Base-by-base conservation (phyloP, 2,329 filamentous ascomycete genomes). In the Calycina marina region DNA sequence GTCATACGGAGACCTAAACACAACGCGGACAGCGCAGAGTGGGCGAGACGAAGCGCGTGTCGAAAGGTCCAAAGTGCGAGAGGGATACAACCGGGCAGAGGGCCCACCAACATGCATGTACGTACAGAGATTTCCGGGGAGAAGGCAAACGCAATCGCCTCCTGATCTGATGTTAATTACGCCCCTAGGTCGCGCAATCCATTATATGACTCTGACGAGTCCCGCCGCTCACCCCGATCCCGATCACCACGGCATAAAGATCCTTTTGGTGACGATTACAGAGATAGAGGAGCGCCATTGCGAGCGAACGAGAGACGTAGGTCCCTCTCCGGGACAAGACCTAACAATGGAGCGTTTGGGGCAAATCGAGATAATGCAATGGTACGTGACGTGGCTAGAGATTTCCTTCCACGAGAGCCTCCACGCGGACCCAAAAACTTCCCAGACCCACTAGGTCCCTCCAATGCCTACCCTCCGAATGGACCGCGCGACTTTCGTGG, bases 361-460 rank as follows among this genome's bases (percentile, higher is more conserved):
- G 56, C 66, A 2, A 68, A 65, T 44, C 64, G 74, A 42, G 71
- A 76, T 42, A 53, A 49, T 9, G 74, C 65, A 5, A 32, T 32
- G 10, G 36, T 37, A 25, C 44, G 48, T 33, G 51, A 53, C 18
- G 38, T 41, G 27, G 40, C 43, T 15, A 34, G 49, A 40, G 50
- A 53, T 24, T 50, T 44, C 41, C 66, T 51, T 53, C 63, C 67
- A 9, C 67, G 77, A 42, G 82, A 92, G 41, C 77, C 81, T 2
- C 85, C 85, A 3, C 69, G 84, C 35, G 85, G 81, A 0, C 84
- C 85, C 8, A 84, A 86, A 54, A 82, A 80, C 4, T n/a, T n/a
- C n/a, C n/a, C n/a, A n/a, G n/a, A n/a, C n/a, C n/a, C n/a, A n/a
- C n/a, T n/a, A n/a, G n/a, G n/a, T n/a, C n/a, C n/a, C n/a, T 60